Base-by-base conservation (phyloP, 495 filamentous ascomycete species). In the Podospora anserina region DNA sequence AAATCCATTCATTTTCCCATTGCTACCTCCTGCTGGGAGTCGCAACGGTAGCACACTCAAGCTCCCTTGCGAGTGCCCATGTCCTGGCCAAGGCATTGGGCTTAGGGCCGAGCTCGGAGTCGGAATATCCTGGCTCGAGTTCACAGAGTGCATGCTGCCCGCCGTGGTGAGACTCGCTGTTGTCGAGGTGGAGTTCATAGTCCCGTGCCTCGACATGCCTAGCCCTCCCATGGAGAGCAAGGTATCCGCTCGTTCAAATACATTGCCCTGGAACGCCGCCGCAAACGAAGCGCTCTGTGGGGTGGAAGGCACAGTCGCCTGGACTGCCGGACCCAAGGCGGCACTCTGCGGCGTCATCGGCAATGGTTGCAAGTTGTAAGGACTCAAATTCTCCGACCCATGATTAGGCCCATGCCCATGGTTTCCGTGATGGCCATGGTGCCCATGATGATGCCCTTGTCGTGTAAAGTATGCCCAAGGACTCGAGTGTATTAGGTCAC, bases 271-370 rank as follows among this genome's bases (percentile, higher is more conserved):
- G 70, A 92, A 91, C 63, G 88, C 88, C 30, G 83, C 82, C 68
- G 87, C 85, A 74, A 90, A 91, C 0, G 81, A 80, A 4, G 84
- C 88, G 77, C 86, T 91, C 65, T 87, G 88, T 27, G 91, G 91
- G 0, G 90, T 93, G 9, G 88, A 90, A 32, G 93, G 92, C 20
- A 97, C 88, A 0, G 93, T 97, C 2, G 93, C 92, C 76, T 95
- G 92, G 18, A 92, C 92, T 53, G 93, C 93, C 7, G 92, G 91
- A 4, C 93, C 93, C 4, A 97, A 85, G 16, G 93, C 93, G 18
- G 93, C 93, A 72, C 91, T 94, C 67, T 94, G 83, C 6, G 93
- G 93, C 23, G 84, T 87, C 82, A 87, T 86, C 2, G 85, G 84
- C 39, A 86, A 69, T 34, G 81, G 76, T 63, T 78, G 30, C 74